Percentiles rank a stretch among this genome's conserved stretches.
Evolutionary conservation across 1,284 basidiomycete genomes (phyloP).

Genomic region (Schizophyllum amplum): DNA sequence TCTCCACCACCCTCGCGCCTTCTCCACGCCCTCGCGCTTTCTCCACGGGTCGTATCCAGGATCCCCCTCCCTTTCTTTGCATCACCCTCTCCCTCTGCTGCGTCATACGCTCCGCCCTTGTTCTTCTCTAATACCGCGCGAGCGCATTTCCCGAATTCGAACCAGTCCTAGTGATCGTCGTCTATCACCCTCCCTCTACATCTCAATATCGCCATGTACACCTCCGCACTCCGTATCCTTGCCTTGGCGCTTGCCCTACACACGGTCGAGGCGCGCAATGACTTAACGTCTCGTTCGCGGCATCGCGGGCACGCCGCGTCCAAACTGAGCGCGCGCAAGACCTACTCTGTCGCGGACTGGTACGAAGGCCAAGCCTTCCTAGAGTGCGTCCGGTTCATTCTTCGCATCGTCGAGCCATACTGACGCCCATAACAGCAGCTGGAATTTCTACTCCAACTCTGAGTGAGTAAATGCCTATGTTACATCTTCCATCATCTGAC

Average conservation of each 20-base stretch:
- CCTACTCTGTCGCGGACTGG: neutral
- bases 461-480: slow-evolving; percentile 24
- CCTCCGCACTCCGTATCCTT: neutral
- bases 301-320: neutral
- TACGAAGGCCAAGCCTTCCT: neutral
- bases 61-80: neutral
- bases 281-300: neutral
- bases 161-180: neutral
- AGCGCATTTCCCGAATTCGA: neutral
- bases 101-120: neutral
- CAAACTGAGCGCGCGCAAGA: neutral
- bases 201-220: neutral
- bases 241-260: neutral
- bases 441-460: slow-evolving; percentile 48
- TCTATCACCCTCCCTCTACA: neutral
- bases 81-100: neutral
- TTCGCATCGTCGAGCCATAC: neutral
- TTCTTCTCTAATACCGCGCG: neutral
- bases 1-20: neutral
- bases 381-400: neutral
- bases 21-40: neutral
- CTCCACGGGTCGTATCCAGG: neutral
- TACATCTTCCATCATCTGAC: neutral
- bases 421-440: slow-evolving; percentile 31
- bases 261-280: neutral